These are phyloP conservation scores for Elongisporangium prolatum DNA, from an alignment of 352 stramenopile genomes.

Conservation along the genomic window DNA sequence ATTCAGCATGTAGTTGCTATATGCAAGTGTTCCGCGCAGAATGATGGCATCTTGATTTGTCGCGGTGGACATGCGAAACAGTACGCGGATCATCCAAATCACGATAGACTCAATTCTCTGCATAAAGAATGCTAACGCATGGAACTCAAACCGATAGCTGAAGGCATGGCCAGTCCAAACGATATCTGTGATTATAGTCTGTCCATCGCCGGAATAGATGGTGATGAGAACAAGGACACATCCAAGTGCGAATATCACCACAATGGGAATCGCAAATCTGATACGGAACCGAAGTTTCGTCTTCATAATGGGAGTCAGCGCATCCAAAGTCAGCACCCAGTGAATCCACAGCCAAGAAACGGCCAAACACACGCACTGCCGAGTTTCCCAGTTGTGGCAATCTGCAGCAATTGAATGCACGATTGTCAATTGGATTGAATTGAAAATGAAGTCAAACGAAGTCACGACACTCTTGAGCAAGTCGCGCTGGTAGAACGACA, in stretches of 20 bases:
- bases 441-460: background rate
- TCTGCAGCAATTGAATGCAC: background rate
- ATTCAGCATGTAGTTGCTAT: background rate
- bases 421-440: background rate
- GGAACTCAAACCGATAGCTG: background rate
- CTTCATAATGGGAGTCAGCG: constrained; percentile 7
- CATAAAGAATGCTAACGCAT: background rate
- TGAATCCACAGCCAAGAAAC: constrained; percentile 17
- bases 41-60: background rate
- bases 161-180: background rate
- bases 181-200: background rate
- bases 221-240: background rate
- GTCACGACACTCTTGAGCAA: background rate
- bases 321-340: constrained; percentile 10
- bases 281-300: constrained; percentile 3
- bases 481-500: background rate
- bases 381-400: background rate
- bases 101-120: background rate
- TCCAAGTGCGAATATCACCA: background rate
- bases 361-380: background rate
- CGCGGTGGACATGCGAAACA: background rate
- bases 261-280: background rate
- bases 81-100: background rate
- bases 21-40: background rate
- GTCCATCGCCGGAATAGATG: background rate